Base-by-base conservation (phyloP, 768 basidiomycete genomes). In the Amyloporia xantha region DNA sequence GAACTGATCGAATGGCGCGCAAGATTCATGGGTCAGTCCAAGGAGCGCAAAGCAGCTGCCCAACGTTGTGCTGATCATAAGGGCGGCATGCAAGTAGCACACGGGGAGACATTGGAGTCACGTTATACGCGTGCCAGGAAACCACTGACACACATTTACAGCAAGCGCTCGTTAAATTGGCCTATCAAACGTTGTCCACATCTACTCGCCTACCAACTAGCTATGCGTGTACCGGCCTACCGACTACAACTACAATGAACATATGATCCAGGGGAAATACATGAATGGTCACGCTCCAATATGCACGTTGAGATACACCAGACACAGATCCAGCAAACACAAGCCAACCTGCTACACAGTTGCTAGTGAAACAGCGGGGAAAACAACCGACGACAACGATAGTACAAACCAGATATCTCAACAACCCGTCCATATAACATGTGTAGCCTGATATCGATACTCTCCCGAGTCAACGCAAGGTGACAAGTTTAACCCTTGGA, bases 1-100 rank as follows among this genome's bases (percentile, higher is more conserved):
- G 88, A 70, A 52, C 84, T 80, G 69, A 92, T 90, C 30, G 84
- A 82, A 65, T 89, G 86, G 60, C 90, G 81, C 59, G 82, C 88
- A 62, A 91, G 74, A 74, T 92, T 90, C 89, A 92, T 92, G 70
- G 70, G 68, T 39, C 55, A 26, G 49, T 48, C 41, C 50, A 53
- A 59, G 52, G 47, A 42, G 42, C 50, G 53, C 36, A 15, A 41
- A 36, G 36, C 44, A 38, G 47, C 51, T 47, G 49, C 49, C 28
- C n/a, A n/a, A n/a, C n/a, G n/a, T n/a, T n/a, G n/a, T n/a, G n/a
- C n/a, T 15, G 30, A 33, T 33, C 30, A 15, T 33, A 15, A 7
- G 15, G 30, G 30, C 15, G 9, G 9, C 30, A n/a, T 33, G 30
- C 30, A 33, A 15, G 9, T 7, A 15, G 36, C 52, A 28, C 30